Evolutionary conservation across 352 stramenopile species (phyloP).

Genomic region (Plasmopara viticola): DNA sequence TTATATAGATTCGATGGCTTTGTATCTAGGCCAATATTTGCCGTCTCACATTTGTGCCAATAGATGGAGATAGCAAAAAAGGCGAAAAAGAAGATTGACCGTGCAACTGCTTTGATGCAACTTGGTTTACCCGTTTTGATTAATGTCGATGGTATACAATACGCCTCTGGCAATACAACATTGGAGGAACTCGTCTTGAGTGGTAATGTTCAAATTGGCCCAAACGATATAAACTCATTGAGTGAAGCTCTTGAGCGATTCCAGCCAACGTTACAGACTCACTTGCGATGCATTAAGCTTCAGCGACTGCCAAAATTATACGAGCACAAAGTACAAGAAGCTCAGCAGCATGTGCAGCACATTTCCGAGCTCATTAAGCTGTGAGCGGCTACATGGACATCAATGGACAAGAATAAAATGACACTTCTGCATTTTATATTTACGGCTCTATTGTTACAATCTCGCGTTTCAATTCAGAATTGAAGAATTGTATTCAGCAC

Average conservation of each 20-base stretch:
- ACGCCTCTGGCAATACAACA: conserved; percentile 45
- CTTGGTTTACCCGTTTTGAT: conserved; percentile 57
- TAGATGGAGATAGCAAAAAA: conserved; percentile 75
- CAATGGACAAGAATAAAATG: neutral
- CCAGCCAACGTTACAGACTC: conserved; percentile 32
- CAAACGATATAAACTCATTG: conserved; percentile 30
- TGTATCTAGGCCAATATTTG: neutral
- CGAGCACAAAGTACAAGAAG: conserved; percentile 6
- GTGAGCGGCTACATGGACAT: neutral
- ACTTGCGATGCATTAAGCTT: conserved; percentile 59
- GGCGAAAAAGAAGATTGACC: conserved; percentile 76
- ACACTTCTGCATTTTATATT: neutral
- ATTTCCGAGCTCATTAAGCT: conserved; percentile 29
- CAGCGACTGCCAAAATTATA: conserved; percentile 38
- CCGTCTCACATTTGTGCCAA: neutral
- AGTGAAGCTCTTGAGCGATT: conserved; percentile 35
- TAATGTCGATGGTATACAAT: conserved; percentile 44
- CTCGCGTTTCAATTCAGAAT: too few species aligned
- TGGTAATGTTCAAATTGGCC: conserved; percentile 42
- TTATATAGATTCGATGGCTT: neutral
- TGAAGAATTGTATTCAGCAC: too few species aligned
- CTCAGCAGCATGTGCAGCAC: conserved; percentile 3
- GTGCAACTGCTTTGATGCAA: conserved; percentile 36
- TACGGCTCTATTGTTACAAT: too few species aligned
- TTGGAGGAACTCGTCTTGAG: conserved; percentile 62